Conservation (phyloP, 2,329 filamentous ascomycete genomes). For the Aspergillus intermedius region DNA sequence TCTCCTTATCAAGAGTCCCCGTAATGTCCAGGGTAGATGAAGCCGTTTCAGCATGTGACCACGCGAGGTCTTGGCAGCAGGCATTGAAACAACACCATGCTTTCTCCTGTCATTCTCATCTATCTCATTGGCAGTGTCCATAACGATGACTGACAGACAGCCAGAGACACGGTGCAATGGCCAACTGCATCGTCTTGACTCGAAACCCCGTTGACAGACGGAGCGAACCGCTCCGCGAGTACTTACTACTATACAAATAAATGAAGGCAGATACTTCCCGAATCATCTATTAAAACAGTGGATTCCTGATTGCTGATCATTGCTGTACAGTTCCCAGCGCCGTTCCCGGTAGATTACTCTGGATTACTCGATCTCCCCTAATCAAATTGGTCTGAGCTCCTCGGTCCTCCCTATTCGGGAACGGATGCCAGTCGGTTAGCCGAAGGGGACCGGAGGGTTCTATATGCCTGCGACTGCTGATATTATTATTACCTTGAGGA, state of each 20-base stretch:
- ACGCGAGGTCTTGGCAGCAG: constrained; percentile 6
- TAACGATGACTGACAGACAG: neutral
- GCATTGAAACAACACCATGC: constrained; percentile 6
- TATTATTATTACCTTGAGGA: neutral
- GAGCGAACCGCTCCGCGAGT: constrained; percentile 1
- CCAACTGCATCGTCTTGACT: neutral
- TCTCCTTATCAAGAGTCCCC: no score
- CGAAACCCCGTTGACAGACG: neutral
- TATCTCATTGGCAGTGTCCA: constrained; percentile 2
- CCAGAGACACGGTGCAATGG: neutral
- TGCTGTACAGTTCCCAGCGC: constrained; percentile 20
- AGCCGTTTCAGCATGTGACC: neutral
- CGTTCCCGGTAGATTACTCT: constrained; percentile 5
- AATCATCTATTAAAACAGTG: constrained; percentile 8
- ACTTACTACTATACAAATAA: no score
- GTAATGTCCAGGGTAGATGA: neutral
- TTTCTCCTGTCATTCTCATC: constrained; percentile 1
- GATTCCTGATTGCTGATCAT: constrained; percentile 16
- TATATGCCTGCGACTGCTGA: neutral
- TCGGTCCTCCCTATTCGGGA: constrained; percentile 6
- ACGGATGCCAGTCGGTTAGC: neutral
- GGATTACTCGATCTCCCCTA: neutral
- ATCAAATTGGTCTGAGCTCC: neutral
- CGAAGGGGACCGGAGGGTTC: neutral
- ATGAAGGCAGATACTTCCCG: constrained; percentile 1